A percentile compares a stretch with the other conserved stretches of the same genome.
phyloP scores from a whole-genome alignment of 208 protist genomes.

The Leishmania guyanensis region DNA sequence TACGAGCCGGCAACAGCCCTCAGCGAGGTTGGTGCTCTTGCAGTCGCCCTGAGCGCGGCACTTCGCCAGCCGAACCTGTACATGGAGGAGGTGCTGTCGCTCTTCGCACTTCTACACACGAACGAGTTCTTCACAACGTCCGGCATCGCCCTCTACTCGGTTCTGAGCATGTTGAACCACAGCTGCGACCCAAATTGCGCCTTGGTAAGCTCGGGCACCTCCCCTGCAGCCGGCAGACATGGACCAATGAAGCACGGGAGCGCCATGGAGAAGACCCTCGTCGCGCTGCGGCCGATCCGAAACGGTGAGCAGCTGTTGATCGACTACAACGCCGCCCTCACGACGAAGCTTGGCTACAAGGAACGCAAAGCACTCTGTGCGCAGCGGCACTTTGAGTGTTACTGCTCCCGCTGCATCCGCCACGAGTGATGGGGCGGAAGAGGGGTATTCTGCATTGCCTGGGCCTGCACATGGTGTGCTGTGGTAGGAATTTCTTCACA shows the following conservation, averaged over 20 bases:
- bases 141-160: constrained; percentile 69
- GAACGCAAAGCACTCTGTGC: constrained; percentile 77
- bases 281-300: constrained; percentile 68
- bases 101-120: constrained; percentile 85
- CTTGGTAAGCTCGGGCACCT: constrained; percentile 38
- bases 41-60: constrained; percentile 58
- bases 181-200: constrained; percentile 88
- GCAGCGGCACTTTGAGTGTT: constrained; percentile 89
- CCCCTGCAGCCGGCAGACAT: not conserved
- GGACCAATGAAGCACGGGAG: not conserved
- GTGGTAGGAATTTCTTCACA: not conserved
- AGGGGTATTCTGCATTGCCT: not conserved
- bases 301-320: constrained; percentile 89
- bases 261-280: constrained; percentile 37
- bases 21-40: constrained; percentile 71
- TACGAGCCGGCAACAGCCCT: constrained; percentile 81
- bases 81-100: constrained; percentile 86
- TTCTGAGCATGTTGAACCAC: constrained; percentile 83
- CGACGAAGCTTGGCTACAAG: constrained; percentile 65
- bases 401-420: constrained; percentile 77
- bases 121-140: constrained; percentile 76
- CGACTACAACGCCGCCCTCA: constrained; percentile 81
- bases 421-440: constrained; percentile 33
- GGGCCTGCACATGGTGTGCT: not conserved
- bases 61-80: constrained; percentile 78